phyloP scores from a whole-genome alignment of 1,284 basidiomycete genomes.

The Cryptococcus wingfieldii region DNA sequence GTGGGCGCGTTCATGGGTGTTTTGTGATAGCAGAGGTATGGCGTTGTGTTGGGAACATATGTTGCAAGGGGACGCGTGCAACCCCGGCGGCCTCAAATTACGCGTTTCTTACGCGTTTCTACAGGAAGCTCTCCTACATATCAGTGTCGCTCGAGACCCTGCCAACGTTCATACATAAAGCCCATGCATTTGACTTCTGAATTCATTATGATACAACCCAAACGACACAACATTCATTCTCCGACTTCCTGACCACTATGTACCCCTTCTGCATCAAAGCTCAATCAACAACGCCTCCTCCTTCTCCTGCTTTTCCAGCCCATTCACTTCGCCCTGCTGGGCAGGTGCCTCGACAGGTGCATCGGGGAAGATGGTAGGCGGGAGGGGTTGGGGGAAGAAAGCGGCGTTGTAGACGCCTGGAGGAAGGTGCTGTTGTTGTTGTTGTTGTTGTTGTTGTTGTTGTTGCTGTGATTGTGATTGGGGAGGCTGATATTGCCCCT shows the following conservation, averaged over 20 bases:
- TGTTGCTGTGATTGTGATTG: slow-evolving; percentile 9
- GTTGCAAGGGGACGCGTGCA: no score
- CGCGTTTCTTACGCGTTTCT: no score
- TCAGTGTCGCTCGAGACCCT: no score
- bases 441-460: slow-evolving; percentile 8
- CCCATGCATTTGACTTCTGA: no score
- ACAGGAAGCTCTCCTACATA: no score
- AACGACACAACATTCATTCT: no score
- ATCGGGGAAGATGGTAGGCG: slow-evolving; percentile 57
- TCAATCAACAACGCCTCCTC: slow-evolving; percentile 77
- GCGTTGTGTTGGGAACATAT: no score
- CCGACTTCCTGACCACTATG: not conserved
- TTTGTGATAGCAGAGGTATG: no score
- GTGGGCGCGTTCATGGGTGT: no score
- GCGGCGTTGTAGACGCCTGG: slow-evolving; percentile 29
- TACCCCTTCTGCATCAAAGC: slow-evolving; percentile 19
- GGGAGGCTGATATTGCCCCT: slow-evolving; percentile 16
- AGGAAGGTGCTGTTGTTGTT: slow-evolving; percentile 17
- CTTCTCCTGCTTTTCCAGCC: slow-evolving; percentile 61
- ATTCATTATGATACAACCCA: no score
- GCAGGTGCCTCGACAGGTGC: slow-evolving; percentile 61
- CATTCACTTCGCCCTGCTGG: slow-evolving; percentile 35
- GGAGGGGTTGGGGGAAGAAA: slow-evolving; percentile 29
- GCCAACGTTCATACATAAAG: no score
- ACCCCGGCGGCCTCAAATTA: no score